Evolutionary conservation across 2,329 filamentous ascomycete genomes (phyloP), one percentile per base, ranked within the genome.

Genomic region (Diaporthe sp.): DNA sequence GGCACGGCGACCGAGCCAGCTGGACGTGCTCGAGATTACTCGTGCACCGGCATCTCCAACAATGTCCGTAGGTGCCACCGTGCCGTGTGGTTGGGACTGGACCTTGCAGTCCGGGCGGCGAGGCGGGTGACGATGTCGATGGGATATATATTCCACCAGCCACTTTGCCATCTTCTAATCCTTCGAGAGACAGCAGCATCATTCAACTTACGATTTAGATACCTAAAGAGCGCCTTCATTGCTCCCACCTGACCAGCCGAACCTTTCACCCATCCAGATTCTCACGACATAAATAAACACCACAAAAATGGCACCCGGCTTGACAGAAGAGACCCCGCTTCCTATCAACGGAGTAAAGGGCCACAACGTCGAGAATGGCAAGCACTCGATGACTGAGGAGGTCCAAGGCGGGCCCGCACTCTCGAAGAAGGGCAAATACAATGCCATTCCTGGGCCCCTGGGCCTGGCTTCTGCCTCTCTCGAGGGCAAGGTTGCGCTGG

Each of bases 391-490:
- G 3, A 32, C 59, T n/a, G 71, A 73, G n/a, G 44, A 37, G 55
- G 78, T 81, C 56, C 71, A 65, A 50, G 72, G 66, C 27, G 69
- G 35, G 7, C 61, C 70, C 53, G 69, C 76, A 12, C 76, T 76
- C 51, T n/a, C 42, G 22, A 73, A 71, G 72, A 75, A 75, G 74
- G 81, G 79, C 75, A 83, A 82, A 77, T 83, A 83, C 78, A 82
- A 84, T 77, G 76, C 78, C 66, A 81, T 84, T 63, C 83, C 83
- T 9, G 83, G 83, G 8, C 83, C 83, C 71, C 79, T 85, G 61
- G 83, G 83, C 42, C 72, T 85, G 65, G 81, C 79, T 35, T 84
- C 83, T 50, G 83, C 83, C 47, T 83, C 82, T 39, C 81, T 83
- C 15, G 81, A 81, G 73, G 82, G 82, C 76, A 83, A 83, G 78